phyloP scores from a whole-genome alignment of 805 yeast genomes.

The Grigorovia transvaalensis region DNA sequence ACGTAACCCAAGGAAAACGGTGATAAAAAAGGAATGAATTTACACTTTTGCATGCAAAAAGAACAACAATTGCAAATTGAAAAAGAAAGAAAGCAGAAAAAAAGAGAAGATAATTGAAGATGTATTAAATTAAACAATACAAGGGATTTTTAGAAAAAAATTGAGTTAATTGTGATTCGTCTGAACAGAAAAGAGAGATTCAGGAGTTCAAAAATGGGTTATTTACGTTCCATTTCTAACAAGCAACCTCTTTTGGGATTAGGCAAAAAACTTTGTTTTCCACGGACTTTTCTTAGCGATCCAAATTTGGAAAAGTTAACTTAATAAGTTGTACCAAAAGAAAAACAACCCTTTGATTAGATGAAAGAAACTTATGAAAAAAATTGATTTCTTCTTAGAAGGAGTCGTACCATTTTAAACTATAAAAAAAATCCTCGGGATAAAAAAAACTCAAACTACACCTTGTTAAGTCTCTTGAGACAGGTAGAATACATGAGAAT shows the following conservation, averaged over 20 bases:
- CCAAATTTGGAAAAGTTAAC: background rate
- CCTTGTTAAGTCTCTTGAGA: background rate
- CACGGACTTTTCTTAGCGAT: background rate
- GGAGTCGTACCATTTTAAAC: background rate
- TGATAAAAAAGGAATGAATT: background rate
- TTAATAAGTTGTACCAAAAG: background rate
- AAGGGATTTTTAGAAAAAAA: background rate
- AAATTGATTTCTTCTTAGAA: background rate
- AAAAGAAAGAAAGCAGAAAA: no score
- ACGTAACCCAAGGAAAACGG: background rate
- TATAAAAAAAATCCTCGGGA: background rate
- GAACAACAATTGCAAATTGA: background rate
- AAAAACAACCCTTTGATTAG: background rate
- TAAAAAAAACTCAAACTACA: background rate
- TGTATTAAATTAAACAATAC: background rate
- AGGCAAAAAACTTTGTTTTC: background rate
- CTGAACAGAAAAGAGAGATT: background rate
- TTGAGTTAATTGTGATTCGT: background rate
- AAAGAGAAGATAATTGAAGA: background rate
- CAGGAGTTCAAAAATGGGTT: background rate
- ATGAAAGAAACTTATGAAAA: no score
- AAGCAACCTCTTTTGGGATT: background rate
- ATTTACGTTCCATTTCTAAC: background rate
- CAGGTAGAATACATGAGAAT: background rate
- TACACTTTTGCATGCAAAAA: background rate